Conservation (phyloP, 345 rosid species). For the Brassica carinata region DNA sequence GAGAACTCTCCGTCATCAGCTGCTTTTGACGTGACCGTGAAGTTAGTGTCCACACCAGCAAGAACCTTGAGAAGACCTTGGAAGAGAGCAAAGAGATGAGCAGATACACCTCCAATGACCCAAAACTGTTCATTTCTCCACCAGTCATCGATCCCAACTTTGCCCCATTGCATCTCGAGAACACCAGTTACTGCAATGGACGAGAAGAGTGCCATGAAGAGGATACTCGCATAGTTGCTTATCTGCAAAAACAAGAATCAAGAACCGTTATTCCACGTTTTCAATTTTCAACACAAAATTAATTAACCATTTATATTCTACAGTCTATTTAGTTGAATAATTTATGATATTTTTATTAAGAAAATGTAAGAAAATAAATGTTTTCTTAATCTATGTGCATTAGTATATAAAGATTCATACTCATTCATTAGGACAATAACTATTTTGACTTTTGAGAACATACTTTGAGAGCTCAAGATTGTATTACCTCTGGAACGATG, state of each 20-base stretch:
- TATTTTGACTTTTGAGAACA: not conserved
- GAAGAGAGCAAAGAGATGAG: constrained; percentile 91
- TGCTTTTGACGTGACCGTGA: constrained; percentile 92
- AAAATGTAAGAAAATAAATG: not conserved
- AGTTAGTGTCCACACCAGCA: constrained; percentile 91
- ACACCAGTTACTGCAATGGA: constrained; percentile 94
- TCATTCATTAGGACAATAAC: not conserved
- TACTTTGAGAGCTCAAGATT: not conserved
- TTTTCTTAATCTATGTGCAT: not conserved
- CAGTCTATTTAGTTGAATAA: not conserved
- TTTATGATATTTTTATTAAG: not conserved
- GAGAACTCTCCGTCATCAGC: constrained; percentile 96
- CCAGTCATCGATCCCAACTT: constrained; percentile 93
- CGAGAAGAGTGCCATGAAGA: constrained; percentile 87
- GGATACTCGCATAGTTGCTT: constrained; percentile 87
- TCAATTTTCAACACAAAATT: not conserved
- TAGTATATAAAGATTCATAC: not conserved
- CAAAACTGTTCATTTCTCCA: constrained; percentile 99
- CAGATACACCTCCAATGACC: constrained; percentile 97
- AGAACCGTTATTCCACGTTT: not conserved
- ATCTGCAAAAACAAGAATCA: constrained; percentile 54
- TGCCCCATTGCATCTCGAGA: constrained; percentile 99
- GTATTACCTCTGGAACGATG: constrained; percentile 92
- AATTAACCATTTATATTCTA: not conserved
- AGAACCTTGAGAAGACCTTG: constrained; percentile 96